phyloP scores from a whole-genome alignment of 2,329 filamentous ascomycete genomes.

The Chrysoporthe puriensis region DNA sequence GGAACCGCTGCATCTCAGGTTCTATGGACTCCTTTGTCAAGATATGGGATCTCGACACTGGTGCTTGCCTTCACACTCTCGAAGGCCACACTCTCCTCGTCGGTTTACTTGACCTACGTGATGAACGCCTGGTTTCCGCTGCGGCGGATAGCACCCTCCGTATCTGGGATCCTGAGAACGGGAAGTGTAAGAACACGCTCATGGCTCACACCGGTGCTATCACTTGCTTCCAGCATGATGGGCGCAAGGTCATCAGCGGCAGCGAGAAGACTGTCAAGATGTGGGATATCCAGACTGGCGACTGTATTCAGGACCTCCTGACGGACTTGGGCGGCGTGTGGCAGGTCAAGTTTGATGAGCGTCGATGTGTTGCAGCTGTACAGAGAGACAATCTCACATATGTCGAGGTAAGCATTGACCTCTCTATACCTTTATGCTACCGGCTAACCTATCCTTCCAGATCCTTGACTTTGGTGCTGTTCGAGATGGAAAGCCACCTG shows the following conservation, averaged over 20 bases:
- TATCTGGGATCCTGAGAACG: conserved; percentile 95
- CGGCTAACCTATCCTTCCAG: conserved; percentile 49
- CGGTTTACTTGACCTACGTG: conserved; percentile 84
- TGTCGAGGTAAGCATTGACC: conserved; percentile 75
- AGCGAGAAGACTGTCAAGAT: conserved; percentile 96
- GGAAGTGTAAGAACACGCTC: conserved; percentile 85
- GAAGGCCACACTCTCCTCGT: conserved; percentile 94
- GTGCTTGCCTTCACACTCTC: conserved; percentile 81
- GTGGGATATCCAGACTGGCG: conserved; percentile 93
- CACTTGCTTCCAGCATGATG: conserved; percentile 98
- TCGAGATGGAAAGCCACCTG: conserved; percentile 79
- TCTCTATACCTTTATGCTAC: conserved; percentile 30
- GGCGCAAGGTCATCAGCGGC: conserved; percentile 93
- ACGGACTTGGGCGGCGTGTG: conserved; percentile 96
- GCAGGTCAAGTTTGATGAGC: conserved; percentile 97
- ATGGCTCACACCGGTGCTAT: conserved; percentile 96
- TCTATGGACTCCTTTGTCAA: conserved; percentile 99
- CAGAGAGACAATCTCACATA: conserved; percentile 92
- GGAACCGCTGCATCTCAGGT: conserved; percentile 94
- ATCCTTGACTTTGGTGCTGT: conserved; percentile 96
- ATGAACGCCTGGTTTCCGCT: conserved; percentile 89
- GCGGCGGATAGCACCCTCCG: conserved; percentile 93
- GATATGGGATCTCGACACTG: conserved; percentile 92
- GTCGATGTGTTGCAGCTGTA: conserved; percentile 93
- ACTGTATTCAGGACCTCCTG: conserved; percentile 89